A percentile compares a stretch with the other conserved stretches of the same genome.
These are phyloP conservation scores for Cenchrus purpureus DNA, from an alignment of 176 grass and related monocot species.

Conservation along the genomic window DNA sequence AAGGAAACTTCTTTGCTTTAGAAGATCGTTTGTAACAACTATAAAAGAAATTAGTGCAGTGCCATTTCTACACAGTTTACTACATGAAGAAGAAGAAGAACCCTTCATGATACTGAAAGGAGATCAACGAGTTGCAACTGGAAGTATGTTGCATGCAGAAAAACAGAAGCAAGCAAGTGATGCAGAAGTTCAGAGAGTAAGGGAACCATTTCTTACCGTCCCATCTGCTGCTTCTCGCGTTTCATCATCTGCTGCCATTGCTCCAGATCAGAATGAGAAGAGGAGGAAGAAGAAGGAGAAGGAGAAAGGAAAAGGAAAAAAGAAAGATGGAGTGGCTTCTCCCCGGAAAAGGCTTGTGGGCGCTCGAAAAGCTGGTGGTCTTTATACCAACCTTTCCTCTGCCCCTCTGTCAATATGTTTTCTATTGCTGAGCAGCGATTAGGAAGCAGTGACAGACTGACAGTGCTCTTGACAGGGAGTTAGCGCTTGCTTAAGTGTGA, in stretches of 20 bases:
- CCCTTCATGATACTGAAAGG: neutral
- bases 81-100: constrained; percentile 31
- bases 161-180: constrained; percentile 42
- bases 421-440: constrained; percentile 52
- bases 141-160: constrained; percentile 40
- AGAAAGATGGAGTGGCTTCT: constrained; percentile 30
- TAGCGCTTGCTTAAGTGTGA: constrained; percentile 20
- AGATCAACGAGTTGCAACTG: neutral
- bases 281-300: constrained; percentile 18
- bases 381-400: constrained; percentile 57
- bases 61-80: constrained; percentile 16
- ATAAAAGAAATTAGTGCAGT: constrained; percentile 8
- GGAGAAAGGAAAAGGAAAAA: constrained; percentile 26
- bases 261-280: constrained; percentile 58
- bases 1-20: constrained; percentile 12
- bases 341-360: constrained; percentile 37
- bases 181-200: constrained; percentile 12
- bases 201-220: constrained; percentile 42
- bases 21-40: constrained; percentile 35
- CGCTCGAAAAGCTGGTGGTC: constrained; percentile 57
- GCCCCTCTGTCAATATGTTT: constrained; percentile 47
- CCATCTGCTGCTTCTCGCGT: constrained; percentile 43
- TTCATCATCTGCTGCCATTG: constrained; percentile 53
- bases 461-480: constrained; percentile 51
- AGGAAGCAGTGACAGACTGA: constrained; percentile 49